Evolutionary conservation across 2,329 filamentous ascomycete species (phyloP).

Genomic region (Aphanoascus verrucosus): DNA sequence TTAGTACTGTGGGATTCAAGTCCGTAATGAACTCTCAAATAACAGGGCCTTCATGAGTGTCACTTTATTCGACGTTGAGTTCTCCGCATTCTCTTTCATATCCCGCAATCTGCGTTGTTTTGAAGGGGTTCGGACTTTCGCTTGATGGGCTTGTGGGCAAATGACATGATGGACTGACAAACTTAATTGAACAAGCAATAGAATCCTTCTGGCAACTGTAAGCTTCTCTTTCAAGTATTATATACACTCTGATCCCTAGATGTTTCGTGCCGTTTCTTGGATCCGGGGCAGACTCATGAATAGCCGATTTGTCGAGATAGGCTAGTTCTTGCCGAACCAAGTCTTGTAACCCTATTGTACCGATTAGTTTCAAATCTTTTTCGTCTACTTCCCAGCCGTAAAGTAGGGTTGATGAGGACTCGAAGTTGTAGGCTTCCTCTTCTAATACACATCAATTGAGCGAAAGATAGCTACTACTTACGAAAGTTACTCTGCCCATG

Average conservation of each 20-base stretch:
- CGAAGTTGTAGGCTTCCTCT: too few species aligned
- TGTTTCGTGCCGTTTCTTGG: not conserved
- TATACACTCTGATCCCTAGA: slow-evolving; percentile 4
- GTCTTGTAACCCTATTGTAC: slow-evolving; percentile 51
- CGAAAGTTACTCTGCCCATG: slow-evolving; percentile 36
- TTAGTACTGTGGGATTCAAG: too few species aligned
- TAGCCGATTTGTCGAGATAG: slow-evolving; percentile 18
- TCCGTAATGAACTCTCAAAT: too few species aligned
- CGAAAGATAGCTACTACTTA: slow-evolving; percentile 20
- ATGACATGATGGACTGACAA: not conserved
- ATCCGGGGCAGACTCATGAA: not conserved
- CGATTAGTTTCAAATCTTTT: slow-evolving; percentile 6
- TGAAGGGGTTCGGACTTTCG: too few species aligned
- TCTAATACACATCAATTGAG: too few species aligned
- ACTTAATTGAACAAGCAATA: not conserved
- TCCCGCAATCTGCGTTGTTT: too few species aligned
- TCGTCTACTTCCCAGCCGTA: too few species aligned
- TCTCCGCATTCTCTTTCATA: too few species aligned
- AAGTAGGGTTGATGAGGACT: too few species aligned
- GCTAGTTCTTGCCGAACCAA: slow-evolving; percentile 37
- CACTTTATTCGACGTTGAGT: too few species aligned
- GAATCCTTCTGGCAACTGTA: not conserved
- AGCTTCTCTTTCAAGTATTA: slow-evolving; percentile 1
- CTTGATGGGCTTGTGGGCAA: too few species aligned
- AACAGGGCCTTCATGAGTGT: too few species aligned